Evolutionary conservation across 805 yeast species (phyloP).

Genomic region (Clavispora vitiphila): DNA sequence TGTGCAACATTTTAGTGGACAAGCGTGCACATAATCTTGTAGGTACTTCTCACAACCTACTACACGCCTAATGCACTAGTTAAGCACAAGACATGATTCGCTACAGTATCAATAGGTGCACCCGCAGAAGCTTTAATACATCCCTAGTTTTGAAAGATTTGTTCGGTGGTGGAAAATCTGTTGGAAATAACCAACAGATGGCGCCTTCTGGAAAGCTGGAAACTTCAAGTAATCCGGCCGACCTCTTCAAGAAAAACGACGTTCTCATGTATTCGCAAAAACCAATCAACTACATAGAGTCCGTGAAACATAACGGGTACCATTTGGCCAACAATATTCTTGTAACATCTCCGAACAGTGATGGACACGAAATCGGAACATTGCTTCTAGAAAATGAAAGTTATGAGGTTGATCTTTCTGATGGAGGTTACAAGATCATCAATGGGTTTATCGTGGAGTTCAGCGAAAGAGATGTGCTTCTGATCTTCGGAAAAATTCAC

Average conservation of each 20-base stretch:
- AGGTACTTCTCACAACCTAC: background rate
- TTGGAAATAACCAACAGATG: constrained; percentile 4
- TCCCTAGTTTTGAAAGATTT: constrained; percentile 8
- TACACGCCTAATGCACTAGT: background rate
- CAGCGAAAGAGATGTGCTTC: constrained; percentile 34
- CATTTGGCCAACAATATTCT: constrained; percentile 51
- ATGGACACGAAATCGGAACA: constrained; percentile 40
- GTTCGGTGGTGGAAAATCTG: constrained; percentile 27
- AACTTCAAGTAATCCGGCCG: constrained; percentile 39
- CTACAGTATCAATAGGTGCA: background rate
- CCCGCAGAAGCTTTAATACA: background rate
- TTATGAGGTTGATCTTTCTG: constrained; percentile 50
- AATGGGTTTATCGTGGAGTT: constrained; percentile 54
- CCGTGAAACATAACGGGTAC: constrained; percentile 50
- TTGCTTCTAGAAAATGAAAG: constrained; percentile 54
- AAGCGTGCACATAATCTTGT: background rate
- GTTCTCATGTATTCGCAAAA: constrained; percentile 38
- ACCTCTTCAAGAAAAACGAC: constrained; percentile 39
- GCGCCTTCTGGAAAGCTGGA: constrained; percentile 38
- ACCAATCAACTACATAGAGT: constrained; percentile 40
- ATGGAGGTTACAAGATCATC: constrained; percentile 40
- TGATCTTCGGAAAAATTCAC: constrained; percentile 49
- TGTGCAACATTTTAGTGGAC: background rate
- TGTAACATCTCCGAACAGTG: constrained; percentile 37
- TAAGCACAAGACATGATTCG: background rate